phyloP scores from a whole-genome alignment of 2,329 filamentous ascomycete species.

The Ophidiomyces ophidiicola region DNA sequence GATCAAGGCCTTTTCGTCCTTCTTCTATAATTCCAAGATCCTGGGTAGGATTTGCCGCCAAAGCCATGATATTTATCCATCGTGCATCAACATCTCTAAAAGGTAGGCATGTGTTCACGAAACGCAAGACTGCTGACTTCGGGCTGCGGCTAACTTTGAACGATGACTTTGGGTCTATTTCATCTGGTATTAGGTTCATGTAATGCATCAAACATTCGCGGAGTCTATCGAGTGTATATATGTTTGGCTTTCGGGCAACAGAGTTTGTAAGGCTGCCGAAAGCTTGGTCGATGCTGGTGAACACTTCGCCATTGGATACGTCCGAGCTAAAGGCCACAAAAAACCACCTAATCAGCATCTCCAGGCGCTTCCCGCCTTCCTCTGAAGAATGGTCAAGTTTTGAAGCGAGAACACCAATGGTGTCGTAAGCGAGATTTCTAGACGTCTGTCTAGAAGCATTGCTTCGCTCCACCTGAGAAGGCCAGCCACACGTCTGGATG shows the following conservation, averaged over 20 bases:
- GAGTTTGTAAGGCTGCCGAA: constrained; percentile 63
- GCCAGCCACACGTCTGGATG: constrained; percentile 74
- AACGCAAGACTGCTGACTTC: constrained; percentile 71
- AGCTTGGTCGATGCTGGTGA: constrained; percentile 79
- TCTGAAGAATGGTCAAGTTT: constrained; percentile 30
- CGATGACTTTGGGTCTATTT: constrained; percentile 28
- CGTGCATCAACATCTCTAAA: constrained; percentile 67
- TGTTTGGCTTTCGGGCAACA: constrained; percentile 37
- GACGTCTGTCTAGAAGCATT: constrained; percentile 52
- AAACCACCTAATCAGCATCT: constrained; percentile 58
- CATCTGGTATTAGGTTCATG: constrained; percentile 43
- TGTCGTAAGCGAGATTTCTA: constrained; percentile 75
- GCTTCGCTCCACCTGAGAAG: constrained; percentile 47
- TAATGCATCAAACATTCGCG: constrained; percentile 54
- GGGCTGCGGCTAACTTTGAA: constrained; percentile 54
- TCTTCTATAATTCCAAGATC: constrained; percentile 79
- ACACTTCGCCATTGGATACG: constrained; percentile 56
- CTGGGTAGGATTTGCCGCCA: constrained; percentile 54
- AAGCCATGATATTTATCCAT: constrained; percentile 78
- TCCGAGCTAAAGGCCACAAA: constrained; percentile 76
- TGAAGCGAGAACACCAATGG: constrained; percentile 64
- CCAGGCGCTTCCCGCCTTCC: constrained; percentile 26
- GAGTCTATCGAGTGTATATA: constrained; percentile 31
- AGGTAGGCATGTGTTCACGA: constrained; percentile 75
- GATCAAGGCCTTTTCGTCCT: constrained; percentile 74